phyloP scores from a whole-genome alignment of 2,329 filamentous ascomycete genomes.

The Xenosphaeropsis pyriputrescens region DNA sequence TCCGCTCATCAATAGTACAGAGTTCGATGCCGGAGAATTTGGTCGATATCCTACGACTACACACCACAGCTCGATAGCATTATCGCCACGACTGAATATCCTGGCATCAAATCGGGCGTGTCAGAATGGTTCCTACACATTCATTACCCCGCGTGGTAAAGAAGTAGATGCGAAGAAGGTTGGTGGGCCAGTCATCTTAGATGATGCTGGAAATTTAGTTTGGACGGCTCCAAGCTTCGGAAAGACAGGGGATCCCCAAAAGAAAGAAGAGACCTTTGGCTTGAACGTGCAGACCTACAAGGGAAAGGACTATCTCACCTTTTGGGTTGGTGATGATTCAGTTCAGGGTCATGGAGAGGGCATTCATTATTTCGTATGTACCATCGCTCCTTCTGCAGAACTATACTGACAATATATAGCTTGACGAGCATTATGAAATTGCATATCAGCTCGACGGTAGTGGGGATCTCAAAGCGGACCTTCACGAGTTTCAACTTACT shows the following conservation, averaged over 20 bases:
- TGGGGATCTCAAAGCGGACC: constrained; percentile 22
- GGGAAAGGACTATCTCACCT: constrained; percentile 28
- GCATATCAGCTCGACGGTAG: constrained; percentile 22
- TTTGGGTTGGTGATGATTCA: constrained; percentile 31
- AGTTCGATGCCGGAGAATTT: constrained; percentile 19
- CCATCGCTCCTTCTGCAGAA: too few relatives aligned
- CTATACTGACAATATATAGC: constrained; percentile 3
- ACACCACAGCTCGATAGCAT: constrained; percentile 18
- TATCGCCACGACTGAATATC: constrained; percentile 20
- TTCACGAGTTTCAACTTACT: constrained; percentile 29
- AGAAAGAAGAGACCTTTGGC: too few relatives aligned
- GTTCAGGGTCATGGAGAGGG: constrained; percentile 30
- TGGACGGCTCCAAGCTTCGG: constrained; percentile 23
- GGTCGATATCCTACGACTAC: constrained; percentile 20
- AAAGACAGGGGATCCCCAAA: constrained; percentile 25
- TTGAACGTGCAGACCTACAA: constrained; percentile 25
- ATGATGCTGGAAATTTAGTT: constrained; percentile 26
- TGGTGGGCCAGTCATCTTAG: constrained; percentile 26
- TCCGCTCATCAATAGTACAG: constrained; percentile 7
- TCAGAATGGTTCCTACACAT: constrained; percentile 21
- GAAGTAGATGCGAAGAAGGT: constrained; percentile 18
- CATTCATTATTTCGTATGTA: constrained; percentile 27
- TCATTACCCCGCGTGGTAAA: constrained; percentile 22
- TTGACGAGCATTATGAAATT: constrained; percentile 17
- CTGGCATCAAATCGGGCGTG: constrained; percentile 19